Conservation (phyloP, 805 yeast genomes). For the Spathaspora hagerdaliae region DNA sequence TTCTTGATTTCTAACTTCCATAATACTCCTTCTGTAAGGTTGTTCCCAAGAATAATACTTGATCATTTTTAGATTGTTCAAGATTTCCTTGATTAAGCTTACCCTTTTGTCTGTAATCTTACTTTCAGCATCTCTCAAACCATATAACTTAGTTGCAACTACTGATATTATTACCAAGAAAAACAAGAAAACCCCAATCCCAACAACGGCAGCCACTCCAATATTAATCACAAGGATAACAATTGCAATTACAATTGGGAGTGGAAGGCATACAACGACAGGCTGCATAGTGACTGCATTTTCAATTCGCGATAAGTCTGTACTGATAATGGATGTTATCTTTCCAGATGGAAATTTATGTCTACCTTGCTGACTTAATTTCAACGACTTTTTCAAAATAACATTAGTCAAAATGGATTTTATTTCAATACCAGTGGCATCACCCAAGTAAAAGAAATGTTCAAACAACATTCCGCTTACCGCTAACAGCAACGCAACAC, state of each 20-base stretch:
- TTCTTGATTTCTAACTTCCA: conserved; percentile 55
- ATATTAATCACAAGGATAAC: conserved; percentile 59
- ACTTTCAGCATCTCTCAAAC: conserved; percentile 49
- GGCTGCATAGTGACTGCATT: conserved; percentile 61
- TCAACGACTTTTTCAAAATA: conserved; percentile 60
- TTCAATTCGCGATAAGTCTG: conserved; percentile 75
- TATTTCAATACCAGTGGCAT: conserved; percentile 58
- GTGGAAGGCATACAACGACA: conserved; percentile 54
- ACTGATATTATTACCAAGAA: conserved; percentile 44
- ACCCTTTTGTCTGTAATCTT: conserved; percentile 70
- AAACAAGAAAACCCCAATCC: conserved; percentile 43
- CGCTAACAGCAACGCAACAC: conserved; percentile 14
- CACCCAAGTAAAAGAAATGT: conserved; percentile 55
- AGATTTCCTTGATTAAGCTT: conserved; percentile 64
- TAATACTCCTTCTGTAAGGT: conserved; percentile 57
- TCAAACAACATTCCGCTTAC: conserved; percentile 33
- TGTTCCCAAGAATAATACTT: conserved; percentile 87
- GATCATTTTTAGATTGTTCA: conserved; percentile 71
- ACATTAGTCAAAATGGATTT: conserved; percentile 66
- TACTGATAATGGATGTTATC: conserved; percentile 67
- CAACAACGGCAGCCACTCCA: conserved; percentile 69
- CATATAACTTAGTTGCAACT: conserved; percentile 47
- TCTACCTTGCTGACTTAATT: conserved; percentile 50
- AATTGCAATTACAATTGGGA: conserved; percentile 55
- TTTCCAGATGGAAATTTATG: conserved; percentile 59